A percentile compares a stretch with the other conserved stretches of the same genome.
Conservation (phyloP, 805 yeast genomes). For the Pichia californica region DNA sequence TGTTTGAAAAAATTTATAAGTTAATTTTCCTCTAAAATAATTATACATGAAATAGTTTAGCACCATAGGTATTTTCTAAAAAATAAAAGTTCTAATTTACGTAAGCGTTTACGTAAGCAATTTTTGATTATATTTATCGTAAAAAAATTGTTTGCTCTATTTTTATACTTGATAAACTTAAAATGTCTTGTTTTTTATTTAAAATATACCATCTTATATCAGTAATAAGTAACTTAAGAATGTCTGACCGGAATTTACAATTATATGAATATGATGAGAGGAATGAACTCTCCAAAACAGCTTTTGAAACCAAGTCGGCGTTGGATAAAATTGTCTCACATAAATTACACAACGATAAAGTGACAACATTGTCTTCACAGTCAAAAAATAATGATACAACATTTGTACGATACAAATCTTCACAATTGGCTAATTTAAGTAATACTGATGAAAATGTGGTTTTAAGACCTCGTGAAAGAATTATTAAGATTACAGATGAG, state of each 20-base stretch:
- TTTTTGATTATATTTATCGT: too few relatives aligned
- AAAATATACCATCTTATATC: too few relatives aligned
- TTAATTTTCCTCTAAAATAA: too few relatives aligned
- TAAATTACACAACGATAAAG: slow-evolving; percentile 32
- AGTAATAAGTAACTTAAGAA: not conserved
- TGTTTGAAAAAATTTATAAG: too few relatives aligned
- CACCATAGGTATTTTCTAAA: too few relatives aligned
- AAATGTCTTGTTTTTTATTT: too few relatives aligned
- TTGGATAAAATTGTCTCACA: slow-evolving; percentile 45
- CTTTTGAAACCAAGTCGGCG: slow-evolving; percentile 50
- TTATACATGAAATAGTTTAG: too few relatives aligned
- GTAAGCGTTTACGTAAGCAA: too few relatives aligned
- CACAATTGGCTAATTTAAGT: slow-evolving; percentile 25
- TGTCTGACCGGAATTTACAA: slow-evolving; percentile 1
- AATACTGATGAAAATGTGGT: slow-evolving; percentile 8
- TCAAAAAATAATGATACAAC: slow-evolving; percentile 26
- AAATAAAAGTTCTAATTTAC: too few relatives aligned
- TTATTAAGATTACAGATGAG: slow-evolving; percentile 59
- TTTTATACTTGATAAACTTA: too few relatives aligned
- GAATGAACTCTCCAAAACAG: slow-evolving; percentile 26
- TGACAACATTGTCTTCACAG: slow-evolving; percentile 9
- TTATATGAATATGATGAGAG: not conserved
- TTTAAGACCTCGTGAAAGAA: slow-evolving; percentile 32
- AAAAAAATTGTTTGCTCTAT: too few relatives aligned
- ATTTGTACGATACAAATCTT: slow-evolving; percentile 40